A percentile compares a stretch with the other conserved stretches of the same genome.
These are phyloP conservation scores for Zarea fungicola DNA, from an alignment of 2,329 filamentous ascomycete genomes.

Conservation along the genomic window DNA sequence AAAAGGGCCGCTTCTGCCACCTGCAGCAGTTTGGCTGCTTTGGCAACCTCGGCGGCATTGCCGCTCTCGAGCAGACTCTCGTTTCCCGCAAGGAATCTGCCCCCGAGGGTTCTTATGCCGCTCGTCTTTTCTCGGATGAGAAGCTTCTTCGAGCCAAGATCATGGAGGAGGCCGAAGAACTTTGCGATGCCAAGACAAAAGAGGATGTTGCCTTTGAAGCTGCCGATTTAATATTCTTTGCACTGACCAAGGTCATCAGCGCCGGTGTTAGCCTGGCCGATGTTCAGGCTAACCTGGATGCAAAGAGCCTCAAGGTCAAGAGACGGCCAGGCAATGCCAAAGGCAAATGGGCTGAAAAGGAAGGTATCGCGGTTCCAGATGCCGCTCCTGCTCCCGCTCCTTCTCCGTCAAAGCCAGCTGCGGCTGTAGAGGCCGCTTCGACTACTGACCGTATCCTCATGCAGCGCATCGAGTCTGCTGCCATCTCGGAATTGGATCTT, in stretches of 20 bases:
- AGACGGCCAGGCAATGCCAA: slow-evolving; percentile 91
- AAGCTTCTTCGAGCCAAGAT: slow-evolving; percentile 92
- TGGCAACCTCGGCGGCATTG: slow-evolving; percentile 74
- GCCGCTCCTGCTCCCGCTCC: slow-evolving; percentile 22
- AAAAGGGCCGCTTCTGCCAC: slow-evolving; percentile 93
- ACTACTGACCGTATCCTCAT: slow-evolving; percentile 65
- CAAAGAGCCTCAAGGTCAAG: slow-evolving; percentile 94
- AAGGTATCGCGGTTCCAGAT: slow-evolving; percentile 55
- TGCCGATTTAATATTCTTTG: slow-evolving; percentile 94
- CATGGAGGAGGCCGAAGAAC: slow-evolving; percentile 94
- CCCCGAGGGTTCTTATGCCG: slow-evolving; percentile 87
- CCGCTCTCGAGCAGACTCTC: slow-evolving; percentile 82
- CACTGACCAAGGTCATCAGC: slow-evolving; percentile 79
- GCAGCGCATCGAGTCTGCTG: slow-evolving; percentile 68
- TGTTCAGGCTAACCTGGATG: slow-evolving; percentile 86
- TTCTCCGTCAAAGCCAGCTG: slow-evolving; percentile 29
- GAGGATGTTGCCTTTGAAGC: slow-evolving; percentile 90
- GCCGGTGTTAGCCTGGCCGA: slow-evolving; percentile 82
- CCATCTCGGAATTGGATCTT: slow-evolving; percentile 60
- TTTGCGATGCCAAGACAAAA: slow-evolving; percentile 78
- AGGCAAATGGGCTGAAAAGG: slow-evolving; percentile 82
- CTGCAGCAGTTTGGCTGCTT: slow-evolving; percentile 90
- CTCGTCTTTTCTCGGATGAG: slow-evolving; percentile 83
- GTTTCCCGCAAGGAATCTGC: slow-evolving; percentile 75
- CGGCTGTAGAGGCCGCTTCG: slow-evolving; percentile 26